A percentile compares a stretch with the other conserved stretches of the same genome.
Conservation (phyloP, 345 rosid species). For the Acer yangbiense region DNA sequence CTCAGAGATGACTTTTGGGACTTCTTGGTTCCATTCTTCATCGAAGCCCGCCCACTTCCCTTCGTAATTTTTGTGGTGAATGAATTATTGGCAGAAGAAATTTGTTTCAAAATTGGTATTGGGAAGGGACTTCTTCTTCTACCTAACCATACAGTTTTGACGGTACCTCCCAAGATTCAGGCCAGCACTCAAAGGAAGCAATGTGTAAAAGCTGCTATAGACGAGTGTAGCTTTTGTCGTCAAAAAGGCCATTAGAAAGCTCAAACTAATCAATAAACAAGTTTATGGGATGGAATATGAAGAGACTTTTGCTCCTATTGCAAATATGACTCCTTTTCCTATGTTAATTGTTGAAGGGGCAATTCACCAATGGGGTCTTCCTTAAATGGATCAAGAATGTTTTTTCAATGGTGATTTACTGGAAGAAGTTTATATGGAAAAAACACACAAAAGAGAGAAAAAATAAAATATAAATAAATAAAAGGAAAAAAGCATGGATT, state of each 20-base stretch:
- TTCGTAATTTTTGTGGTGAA: too few relatives aligned
- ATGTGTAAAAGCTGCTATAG: background rate
- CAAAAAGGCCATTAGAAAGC: background rate
- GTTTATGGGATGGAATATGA: too few relatives aligned
- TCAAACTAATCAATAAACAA: background rate
- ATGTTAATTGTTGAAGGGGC: too few relatives aligned
- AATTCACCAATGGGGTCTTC: too few relatives aligned
- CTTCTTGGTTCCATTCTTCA: too few relatives aligned
- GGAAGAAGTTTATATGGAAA: background rate
- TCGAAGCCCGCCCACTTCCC: too few relatives aligned
- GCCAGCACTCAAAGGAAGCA: background rate
- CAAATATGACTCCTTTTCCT: too few relatives aligned
- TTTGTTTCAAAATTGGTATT: background rate
- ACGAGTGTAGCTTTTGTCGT: background rate
- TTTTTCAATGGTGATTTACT: too few relatives aligned
- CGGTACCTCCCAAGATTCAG: background rate
- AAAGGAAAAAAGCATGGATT: slow-evolving; percentile 7
- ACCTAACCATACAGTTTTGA: background rate
- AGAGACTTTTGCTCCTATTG: too few relatives aligned
- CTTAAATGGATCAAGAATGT: too few relatives aligned
- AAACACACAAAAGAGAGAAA: background rate
- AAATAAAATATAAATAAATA: background rate
- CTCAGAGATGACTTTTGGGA: too few relatives aligned
- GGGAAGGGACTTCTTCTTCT: background rate
- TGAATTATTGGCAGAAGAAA: too few relatives aligned